A percentile compares a stretch with the other conserved stretches of the same genome.
Evolutionary conservation across 805 yeast genomes (phyloP).

Genomic region (Yamadazyma olivae): DNA sequence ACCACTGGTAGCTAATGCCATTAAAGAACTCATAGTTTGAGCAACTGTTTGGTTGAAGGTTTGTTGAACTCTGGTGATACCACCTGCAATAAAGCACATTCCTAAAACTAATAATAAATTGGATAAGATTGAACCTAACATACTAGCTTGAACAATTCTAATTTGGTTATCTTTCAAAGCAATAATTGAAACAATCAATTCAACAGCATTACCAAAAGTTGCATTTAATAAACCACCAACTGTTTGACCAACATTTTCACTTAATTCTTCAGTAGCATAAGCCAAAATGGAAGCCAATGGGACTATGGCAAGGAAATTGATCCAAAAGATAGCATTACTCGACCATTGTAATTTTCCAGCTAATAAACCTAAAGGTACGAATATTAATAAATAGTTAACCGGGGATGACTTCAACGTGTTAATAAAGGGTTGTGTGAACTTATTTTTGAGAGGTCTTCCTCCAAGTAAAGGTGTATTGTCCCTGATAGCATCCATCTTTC

Average conservation of each 20-base stretch:
- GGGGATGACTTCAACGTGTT: constrained; percentile 54
- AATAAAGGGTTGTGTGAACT: constrained; percentile 15
- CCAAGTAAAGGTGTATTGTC: constrained; percentile 1
- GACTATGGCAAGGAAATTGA: constrained; percentile 86
- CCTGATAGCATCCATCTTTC: background rate
- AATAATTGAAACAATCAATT: constrained; percentile 88
- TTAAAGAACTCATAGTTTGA: constrained; percentile 92
- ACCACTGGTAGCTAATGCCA: constrained; percentile 89
- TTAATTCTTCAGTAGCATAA: constrained; percentile 88
- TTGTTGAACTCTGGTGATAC: constrained; percentile 81
- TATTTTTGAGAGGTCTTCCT: background rate
- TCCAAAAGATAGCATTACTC: constrained; percentile 54
- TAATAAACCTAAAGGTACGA: constrained; percentile 87
- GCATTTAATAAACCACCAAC: constrained; percentile 94
- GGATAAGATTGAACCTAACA: constrained; percentile 92
- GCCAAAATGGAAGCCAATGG: constrained; percentile 91
- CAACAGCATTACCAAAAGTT: constrained; percentile 97
- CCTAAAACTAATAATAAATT: constrained; percentile 88
- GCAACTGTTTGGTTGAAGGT: constrained; percentile 94
- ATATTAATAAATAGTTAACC: constrained; percentile 70
- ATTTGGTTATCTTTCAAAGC: constrained; percentile 85
- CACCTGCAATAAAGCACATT: constrained; percentile 94
- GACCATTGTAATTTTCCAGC: constrained; percentile 62
- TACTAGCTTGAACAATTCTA: constrained; percentile 93
- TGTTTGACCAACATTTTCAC: constrained; percentile 86